phyloP scores from a whole-genome alignment of 306 rosid species.

The Elaeagnus macrophylla region DNA sequence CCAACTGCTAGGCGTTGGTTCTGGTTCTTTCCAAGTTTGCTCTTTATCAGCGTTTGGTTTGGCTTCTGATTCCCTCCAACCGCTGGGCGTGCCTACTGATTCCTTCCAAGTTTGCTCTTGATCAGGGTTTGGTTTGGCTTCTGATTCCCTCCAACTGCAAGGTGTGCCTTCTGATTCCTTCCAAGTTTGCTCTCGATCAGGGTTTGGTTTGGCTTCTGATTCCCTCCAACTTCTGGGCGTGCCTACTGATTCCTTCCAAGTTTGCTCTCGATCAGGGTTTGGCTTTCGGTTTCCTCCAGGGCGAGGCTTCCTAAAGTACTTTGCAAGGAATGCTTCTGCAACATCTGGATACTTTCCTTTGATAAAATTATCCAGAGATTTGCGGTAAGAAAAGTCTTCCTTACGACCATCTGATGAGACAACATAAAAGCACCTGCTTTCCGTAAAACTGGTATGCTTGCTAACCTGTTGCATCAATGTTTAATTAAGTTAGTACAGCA shows the following conservation, averaged over 20 bases:
- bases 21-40: too few relatives aligned
- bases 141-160: not conserved
- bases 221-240: constrained; percentile 21
- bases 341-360: constrained; percentile 48
- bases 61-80: too few relatives aligned
- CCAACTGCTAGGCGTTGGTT: not conserved
- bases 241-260: constrained; percentile 22
- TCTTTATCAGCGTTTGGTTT: too few relatives aligned
- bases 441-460: constrained; percentile 58
- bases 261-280: constrained; percentile 14
- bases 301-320: constrained; percentile 50
- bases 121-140: constrained; percentile 1
- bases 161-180: not conserved
- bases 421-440: constrained; percentile 67
- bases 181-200: constrained; percentile 18
- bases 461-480: constrained; percentile 43
- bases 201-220: constrained; percentile 23
- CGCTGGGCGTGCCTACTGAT: too few relatives aligned
- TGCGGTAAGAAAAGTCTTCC: constrained; percentile 72
- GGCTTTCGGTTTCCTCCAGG: constrained; percentile 28
- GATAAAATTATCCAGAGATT: constrained; percentile 53
- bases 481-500: not conserved
- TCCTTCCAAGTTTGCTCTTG: constrained; percentile 21
- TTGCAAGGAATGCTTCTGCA: constrained; percentile 50
- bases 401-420: constrained; percentile 56